Base-by-base conservation (phyloP, 2,329 filamentous ascomycete species). In the Neocucurbitaria cava region DNA sequence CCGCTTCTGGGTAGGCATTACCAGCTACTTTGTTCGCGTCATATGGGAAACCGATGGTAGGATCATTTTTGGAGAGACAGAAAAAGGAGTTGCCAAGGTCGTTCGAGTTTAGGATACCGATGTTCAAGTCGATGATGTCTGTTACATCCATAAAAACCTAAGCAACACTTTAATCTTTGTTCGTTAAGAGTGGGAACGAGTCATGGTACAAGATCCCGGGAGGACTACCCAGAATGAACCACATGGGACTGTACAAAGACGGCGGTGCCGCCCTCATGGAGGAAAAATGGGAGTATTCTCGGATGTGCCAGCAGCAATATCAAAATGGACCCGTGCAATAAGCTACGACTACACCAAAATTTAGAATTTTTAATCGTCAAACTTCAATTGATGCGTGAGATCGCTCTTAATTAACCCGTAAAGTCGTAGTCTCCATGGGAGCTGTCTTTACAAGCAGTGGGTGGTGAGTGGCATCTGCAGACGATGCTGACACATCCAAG, bases 71-170 rank as follows among this genome's bases (percentile, higher is more conserved):
- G 45, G 88, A 87, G 15, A 96, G 83, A 65, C 88, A 87, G 73
- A 97, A 97, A 78, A 93, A 97, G 0, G 91, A 92, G 46, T 86
- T 74, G 0, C 71, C 60, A 43, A 93, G 77, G 54, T 88, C 82
- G 65, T 88, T 80, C 18, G 64, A 76, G 70, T 94, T 96, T 41
- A 97, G 76, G 23, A 91, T 80, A 17, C 81, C 82, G 46, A 88
- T 66, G 70, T 97, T 98, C 79, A 93, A 96, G 39, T 89, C 85
- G 50, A 98, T 80, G 61, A 97, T 87, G 60, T 96, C 91, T 8
- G 91, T 94, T 39, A 94, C 90, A 69, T 98, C 92, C 77, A 91
- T 76, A 69, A 87, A 91, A 3, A 87, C 80, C 82, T 85, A 18
- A 13, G 15, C 20, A 20, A 33, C n/a, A 43, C 49, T 42, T 61